Percentiles rank a stretch among this genome's conserved stretches.
Evolutionary conservation across 1,284 basidiomycete genomes (phyloP).

Genomic region (Cryptococcus hybrid): DNA sequence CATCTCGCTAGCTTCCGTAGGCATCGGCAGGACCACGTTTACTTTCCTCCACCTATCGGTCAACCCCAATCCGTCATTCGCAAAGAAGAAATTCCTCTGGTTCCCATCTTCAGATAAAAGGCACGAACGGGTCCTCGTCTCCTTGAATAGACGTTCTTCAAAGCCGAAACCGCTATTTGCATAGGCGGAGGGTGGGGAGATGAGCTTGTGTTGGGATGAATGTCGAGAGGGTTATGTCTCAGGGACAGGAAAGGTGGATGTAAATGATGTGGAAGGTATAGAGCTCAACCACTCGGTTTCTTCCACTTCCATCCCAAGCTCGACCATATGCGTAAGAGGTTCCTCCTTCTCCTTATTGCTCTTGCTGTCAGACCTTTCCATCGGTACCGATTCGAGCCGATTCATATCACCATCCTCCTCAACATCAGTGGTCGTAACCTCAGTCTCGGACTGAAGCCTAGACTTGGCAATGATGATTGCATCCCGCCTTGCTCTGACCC

Average conservation of each 20-base stretch:
- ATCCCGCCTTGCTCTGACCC: constrained; percentile 27
- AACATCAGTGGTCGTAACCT: neutral
- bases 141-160: constrained; percentile 15
- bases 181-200: constrained; percentile 23
- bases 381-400: constrained; percentile 13
- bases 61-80: constrained; percentile 32
- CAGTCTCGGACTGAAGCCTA: neutral
- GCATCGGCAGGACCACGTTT: constrained; percentile 45
- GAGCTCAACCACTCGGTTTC: constrained; percentile 42
- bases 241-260: constrained; percentile 33
- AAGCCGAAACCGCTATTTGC: constrained; percentile 15
- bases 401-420: neutral
- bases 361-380: constrained; percentile 8
- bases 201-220: constrained; percentile 15
- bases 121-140: constrained; percentile 18
- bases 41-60: constrained; percentile 38
- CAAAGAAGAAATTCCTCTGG: constrained; percentile 44
- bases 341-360: constrained; percentile 9
- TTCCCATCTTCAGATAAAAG: constrained; percentile 34
- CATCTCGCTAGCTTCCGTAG: constrained; percentile 4
- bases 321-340: constrained; percentile 23
- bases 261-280: constrained; percentile 16
- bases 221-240: constrained; percentile 28
- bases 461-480: neutral
- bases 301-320: constrained; percentile 48